Percentiles rank a stretch among this genome's conserved stretches.
Evolutionary conservation across 345 rosid species (phyloP).

Genomic region (Brassica rapa): DNA sequence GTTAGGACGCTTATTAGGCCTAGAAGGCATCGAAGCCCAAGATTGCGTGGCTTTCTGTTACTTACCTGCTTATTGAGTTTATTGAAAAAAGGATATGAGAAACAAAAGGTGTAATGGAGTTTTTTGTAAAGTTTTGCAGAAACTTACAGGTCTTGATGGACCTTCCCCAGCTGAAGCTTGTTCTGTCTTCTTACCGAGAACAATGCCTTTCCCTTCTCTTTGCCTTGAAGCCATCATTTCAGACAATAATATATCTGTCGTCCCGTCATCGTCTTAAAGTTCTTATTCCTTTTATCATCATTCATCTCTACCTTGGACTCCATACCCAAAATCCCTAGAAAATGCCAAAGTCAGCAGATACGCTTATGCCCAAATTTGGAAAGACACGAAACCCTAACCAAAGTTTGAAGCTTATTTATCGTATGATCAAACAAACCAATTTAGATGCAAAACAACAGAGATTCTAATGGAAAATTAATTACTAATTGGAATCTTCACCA

Average conservation of each 20-base stretch:
- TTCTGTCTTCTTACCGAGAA: slow-evolving; percentile 41
- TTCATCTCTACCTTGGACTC: neutral
- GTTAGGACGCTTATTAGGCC: slow-evolving; percentile 34
- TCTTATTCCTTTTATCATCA: neutral
- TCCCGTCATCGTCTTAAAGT: slow-evolving; percentile 19
- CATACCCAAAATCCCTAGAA: neutral
- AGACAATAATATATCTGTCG: slow-evolving; percentile 43
- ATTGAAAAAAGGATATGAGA: neutral
- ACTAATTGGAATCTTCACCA: neutral
- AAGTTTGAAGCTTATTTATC: neutral
- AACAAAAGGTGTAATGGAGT: no score
- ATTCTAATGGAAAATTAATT: neutral
- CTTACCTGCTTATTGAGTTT: slow-evolving; percentile 27
- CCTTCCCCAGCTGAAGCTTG: slow-evolving; percentile 39
- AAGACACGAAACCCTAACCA: neutral
- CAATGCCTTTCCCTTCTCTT: slow-evolving; percentile 44
- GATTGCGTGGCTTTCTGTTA: slow-evolving; percentile 42
- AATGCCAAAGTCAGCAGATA: neutral
- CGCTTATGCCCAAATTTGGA: no score
- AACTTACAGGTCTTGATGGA: slow-evolving; percentile 50
- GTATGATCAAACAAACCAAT: neutral
- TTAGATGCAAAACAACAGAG: no score
- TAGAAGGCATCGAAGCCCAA: slow-evolving; percentile 5
- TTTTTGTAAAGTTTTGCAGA: neutral
- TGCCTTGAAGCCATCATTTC: slow-evolving; percentile 33